Base-by-base conservation (phyloP, 306 rosid genomes). In the Pyrus pyrifolia region DNA sequence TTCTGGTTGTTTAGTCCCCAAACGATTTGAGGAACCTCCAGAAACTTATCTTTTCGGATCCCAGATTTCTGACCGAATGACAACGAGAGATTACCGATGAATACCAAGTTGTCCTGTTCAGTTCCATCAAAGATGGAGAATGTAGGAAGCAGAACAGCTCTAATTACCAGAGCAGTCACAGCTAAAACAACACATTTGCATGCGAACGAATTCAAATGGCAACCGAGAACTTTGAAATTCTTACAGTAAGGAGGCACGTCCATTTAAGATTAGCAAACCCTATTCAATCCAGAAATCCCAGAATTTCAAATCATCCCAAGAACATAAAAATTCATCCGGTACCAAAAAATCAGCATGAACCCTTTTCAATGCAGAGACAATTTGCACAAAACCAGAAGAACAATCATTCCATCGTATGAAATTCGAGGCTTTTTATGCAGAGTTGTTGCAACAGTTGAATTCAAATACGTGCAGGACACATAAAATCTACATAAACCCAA, bases 1-100 rank as follows among this genome's bases (percentile, higher is more conserved):
- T 94, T 94, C 82, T 93, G 98, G 74, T 94, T 94, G 87, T 94
- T 94, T 53, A 94, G 71, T 38, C 98, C 98, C 97, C 98, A 91
- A 11, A 92, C 90, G 52, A 95, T 89, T 74, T 95, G 97, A 66
- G 98, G 98, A 80, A 85, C 91, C 74, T 68, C 92, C 81, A 95
- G 81, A 80, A 90, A 92, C 83, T 88, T 95, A 40, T 89, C 90
- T 9, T 76, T 81, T 29, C 89, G 69, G 57, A 85, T 81, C 62
- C 85, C 86, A 17, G 42, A 65, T 21, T 74, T 81, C n/a, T 83
- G 73, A 71, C 58, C 68, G 12, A 51, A 29, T 40, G 76, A 58
- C 13, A 84, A 72, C 73, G 91, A 74, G 31, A 27, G 78, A 78
- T 62, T 81, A 7, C 73, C 79, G 57, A 84, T 40, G 73, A 78